Percentiles rank a stretch among this genome's conserved stretches.
These are phyloP conservation scores for Linaria vulgaris DNA, from an alignment of 257 asterid species.

Conservation along the genomic window DNA sequence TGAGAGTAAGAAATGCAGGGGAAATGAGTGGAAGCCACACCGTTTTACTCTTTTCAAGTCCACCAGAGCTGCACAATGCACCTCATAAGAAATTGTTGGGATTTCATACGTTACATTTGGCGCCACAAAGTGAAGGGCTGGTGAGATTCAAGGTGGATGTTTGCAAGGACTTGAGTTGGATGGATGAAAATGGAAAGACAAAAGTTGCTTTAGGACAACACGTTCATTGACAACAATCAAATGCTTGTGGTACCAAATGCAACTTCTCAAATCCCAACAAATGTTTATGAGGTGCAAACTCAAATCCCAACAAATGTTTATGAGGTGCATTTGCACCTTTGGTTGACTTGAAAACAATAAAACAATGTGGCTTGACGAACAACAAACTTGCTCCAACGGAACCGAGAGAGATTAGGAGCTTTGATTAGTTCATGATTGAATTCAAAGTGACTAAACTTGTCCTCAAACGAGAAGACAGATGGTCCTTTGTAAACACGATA, in stretches of 20 bases:
- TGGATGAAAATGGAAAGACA: conserved; percentile 52
- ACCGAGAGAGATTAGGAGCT: conserved; percentile 48
- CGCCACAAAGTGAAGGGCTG: conserved; percentile 35
- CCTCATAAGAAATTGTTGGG: conserved; percentile 60
- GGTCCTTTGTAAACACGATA: conserved; percentile 62
- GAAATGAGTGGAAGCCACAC: conserved; percentile 52
- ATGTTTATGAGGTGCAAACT: conserved; percentile 63
- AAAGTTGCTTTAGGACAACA: conserved; percentile 63
- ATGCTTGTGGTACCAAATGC: conserved; percentile 39
- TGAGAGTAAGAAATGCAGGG: conserved; percentile 54
- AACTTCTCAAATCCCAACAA: conserved; percentile 54
- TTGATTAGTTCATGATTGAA: conserved; percentile 41
- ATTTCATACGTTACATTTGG: conserved; percentile 50
- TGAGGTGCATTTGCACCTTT: conserved; percentile 49
- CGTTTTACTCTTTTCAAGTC: conserved; percentile 49
- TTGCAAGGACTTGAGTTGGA: conserved; percentile 68
- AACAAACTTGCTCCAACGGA: conserved; percentile 48
- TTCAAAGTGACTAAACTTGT: conserved; percentile 48
- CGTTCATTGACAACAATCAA: too few species aligned
- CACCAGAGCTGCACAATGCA: conserved; percentile 62
- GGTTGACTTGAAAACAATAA: conserved; percentile 60
- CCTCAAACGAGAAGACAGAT: conserved; percentile 46
- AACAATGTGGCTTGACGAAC: conserved; percentile 40
- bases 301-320: too few species aligned
- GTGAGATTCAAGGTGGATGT: conserved; percentile 55